phyloP scores from a whole-genome alignment of 371 early-diverging fungal species.

The Actinomortierella wolfii region DNA sequence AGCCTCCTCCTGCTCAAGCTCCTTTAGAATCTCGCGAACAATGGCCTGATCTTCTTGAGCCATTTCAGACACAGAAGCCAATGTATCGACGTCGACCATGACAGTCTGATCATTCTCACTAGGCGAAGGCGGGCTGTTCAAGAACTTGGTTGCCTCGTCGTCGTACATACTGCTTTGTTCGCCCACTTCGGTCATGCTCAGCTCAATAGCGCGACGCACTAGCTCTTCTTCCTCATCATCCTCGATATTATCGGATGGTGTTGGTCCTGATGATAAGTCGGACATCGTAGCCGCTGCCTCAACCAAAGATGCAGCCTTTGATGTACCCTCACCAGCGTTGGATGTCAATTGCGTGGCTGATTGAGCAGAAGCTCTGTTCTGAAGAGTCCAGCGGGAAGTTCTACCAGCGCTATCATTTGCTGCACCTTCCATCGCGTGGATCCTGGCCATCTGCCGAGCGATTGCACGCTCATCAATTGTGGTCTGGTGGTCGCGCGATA shows the following conservation, averaged over 20 bases:
- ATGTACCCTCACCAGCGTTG: constrained; percentile 17
- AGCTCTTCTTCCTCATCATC: constrained; percentile 37
- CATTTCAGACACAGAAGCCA: neutral
- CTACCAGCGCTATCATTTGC: constrained; percentile 2
- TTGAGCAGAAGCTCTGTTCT: no score
- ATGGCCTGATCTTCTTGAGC: constrained; percentile 26
- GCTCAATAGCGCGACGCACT: constrained; percentile 33
- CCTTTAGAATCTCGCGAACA: constrained; percentile 27
- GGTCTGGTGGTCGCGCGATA: constrained; percentile 29
- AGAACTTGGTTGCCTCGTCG: neutral
- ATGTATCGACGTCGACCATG: constrained; percentile 25
- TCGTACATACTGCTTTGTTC: neutral
- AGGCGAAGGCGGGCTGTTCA: neutral
- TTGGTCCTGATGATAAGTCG: neutral
- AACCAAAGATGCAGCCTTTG: neutral
- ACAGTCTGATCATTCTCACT: neutral
- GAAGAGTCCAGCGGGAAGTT: no score
- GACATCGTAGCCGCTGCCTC: neutral
- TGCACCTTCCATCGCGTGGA: constrained; percentile 27
- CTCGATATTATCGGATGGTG: constrained; percentile 19
- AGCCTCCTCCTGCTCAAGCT: constrained; percentile 15
- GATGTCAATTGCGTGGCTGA: neutral
- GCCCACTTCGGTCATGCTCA: constrained; percentile 30
- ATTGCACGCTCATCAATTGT: constrained; percentile 12
- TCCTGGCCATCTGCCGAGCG: constrained; percentile 11